Evolutionary conservation across 202 grass and related monocot species (phyloP), one percentile per base, ranked within the genome.

Genomic region (Panicum virgatum): DNA sequence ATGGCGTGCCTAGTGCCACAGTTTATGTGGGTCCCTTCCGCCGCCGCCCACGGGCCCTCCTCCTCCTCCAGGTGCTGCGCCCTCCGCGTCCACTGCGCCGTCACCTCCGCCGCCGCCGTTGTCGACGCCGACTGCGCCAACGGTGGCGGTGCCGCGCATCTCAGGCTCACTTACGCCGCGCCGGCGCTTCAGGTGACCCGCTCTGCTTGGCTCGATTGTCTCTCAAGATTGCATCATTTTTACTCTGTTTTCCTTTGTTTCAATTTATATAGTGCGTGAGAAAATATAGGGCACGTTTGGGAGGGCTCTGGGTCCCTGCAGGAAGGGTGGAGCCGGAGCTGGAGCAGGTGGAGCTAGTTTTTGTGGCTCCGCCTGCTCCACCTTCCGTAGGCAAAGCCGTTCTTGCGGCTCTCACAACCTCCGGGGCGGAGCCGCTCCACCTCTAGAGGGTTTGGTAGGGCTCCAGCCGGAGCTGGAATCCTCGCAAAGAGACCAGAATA

Each of bases 1-100:
- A 92, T 89, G 90, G 57, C 84, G 70, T 92, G 83, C 65, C 84
- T 92, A 20, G 90, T 80, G 18, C 87, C 84, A 43, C 90, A 89
- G 66, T 92, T 92, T 60, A 78, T 69, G 80, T 89, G 87, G 83
- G 86, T 76, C 13, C 78, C 83, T 30, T 68, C 43, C 9, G 42
- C 70, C 12, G 32, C 79, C n/a, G 34, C 84, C 48, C 76, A 90
- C 74, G 57, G 30, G 53, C 32, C 45, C 47, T 38, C 29, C 73
- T 51, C 69, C 14, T 9, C 69, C 14, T 77, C 63, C 63, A 71
- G 56, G 82, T 81, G 82, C 82, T 64, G 82, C 63, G 45, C 46
- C 12, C 61, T 82, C 66, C 78, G 58, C 72, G 72, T 89, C 32
- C 87, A 72, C 48, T 77, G 87, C 30, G 78, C 72, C 12, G 29